These are phyloP conservation scores for Akebia trifoliata DNA, from an alignment of 164 flowering plant genomes.

Conservation along the genomic window DNA sequence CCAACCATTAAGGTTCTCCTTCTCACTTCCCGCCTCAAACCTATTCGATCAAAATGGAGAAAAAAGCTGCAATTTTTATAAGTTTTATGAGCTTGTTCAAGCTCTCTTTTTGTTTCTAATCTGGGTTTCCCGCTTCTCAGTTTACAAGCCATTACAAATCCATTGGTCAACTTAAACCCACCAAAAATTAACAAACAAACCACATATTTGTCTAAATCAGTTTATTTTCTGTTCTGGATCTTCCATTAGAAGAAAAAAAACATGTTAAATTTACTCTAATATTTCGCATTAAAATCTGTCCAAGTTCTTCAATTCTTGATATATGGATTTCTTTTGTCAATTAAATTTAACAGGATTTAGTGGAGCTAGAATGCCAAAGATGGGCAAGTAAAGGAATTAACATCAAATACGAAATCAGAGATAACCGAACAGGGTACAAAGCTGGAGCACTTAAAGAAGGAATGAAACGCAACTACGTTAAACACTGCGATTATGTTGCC, in stretches of 20 bases:
- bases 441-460: slow-evolving; percentile 97
- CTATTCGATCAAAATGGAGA: too few relatives aligned
- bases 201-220: too few relatives aligned
- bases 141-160: background rate
- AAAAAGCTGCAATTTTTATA: background rate
- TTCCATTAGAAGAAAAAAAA: too few relatives aligned
- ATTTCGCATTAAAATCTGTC: too few relatives aligned
- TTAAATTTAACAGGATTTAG: slow-evolving; percentile 39
- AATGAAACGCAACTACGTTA: slow-evolving; percentile 69
- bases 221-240: too few relatives aligned
- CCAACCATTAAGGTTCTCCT: slow-evolving; percentile 54
- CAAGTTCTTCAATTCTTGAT: background rate
- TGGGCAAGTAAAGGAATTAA: slow-evolving; percentile 88
- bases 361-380: slow-evolving; percentile 69
- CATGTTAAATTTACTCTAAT: too few relatives aligned
- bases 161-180: too few relatives aligned
- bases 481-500: slow-evolving; percentile 79
- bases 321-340: background rate
- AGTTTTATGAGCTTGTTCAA: background rate
- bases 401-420: slow-evolving; percentile 82
- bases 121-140: background rate
- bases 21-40: too few relatives aligned
- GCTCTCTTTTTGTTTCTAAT: background rate
- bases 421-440: slow-evolving; percentile 78
- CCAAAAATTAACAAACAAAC: too few relatives aligned